phyloP scores from a whole-genome alignment of 78 protist genomes.

The Bodo saltans region DNA sequence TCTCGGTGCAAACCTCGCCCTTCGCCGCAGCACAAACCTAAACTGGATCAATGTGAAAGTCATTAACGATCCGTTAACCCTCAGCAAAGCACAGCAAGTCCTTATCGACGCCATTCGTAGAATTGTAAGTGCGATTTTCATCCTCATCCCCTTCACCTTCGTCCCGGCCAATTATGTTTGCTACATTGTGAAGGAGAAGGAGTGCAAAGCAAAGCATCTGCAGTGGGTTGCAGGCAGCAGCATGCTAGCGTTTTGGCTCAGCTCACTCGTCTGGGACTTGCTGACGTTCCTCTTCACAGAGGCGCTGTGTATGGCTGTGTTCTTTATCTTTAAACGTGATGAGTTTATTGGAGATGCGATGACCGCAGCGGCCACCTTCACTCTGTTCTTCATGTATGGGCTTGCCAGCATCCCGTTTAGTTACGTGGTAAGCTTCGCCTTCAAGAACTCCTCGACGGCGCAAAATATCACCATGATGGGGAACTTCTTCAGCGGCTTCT shows the following conservation, averaged over 20 bases:
- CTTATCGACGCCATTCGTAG: background rate
- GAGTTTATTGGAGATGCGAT: constrained; percentile 3
- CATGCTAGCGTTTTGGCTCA: constrained; percentile 19
- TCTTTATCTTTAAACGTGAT: background rate
- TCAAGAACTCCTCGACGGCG: constrained; percentile 7
- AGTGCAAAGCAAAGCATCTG: constrained; percentile 36
- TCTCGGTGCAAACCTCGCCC: background rate
- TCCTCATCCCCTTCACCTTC: constrained; percentile 34
- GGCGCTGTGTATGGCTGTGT: background rate
- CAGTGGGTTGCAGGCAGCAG: constrained; percentile 53
- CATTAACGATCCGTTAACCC: background rate
- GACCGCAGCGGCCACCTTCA: background rate
- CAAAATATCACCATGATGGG: background rate
- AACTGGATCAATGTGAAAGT: background rate
- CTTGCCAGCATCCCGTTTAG: background rate
- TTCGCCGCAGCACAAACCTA: background rate
- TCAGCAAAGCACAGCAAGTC: background rate
- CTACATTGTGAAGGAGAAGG: constrained; percentile 35
- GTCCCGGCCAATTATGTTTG: constrained; percentile 6
- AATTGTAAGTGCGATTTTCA: constrained; percentile 13
- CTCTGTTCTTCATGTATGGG: constrained; percentile 1
- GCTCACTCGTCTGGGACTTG: constrained; percentile 38
- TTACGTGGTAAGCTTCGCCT: background rate
- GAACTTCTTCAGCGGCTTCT: constrained; percentile 27
- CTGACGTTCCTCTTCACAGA: constrained; percentile 8